Evolutionary conservation across 1,284 basidiomycete genomes (phyloP), one percentile per base, ranked within the genome.

Genomic region (Cystobasidium sp.): DNA sequence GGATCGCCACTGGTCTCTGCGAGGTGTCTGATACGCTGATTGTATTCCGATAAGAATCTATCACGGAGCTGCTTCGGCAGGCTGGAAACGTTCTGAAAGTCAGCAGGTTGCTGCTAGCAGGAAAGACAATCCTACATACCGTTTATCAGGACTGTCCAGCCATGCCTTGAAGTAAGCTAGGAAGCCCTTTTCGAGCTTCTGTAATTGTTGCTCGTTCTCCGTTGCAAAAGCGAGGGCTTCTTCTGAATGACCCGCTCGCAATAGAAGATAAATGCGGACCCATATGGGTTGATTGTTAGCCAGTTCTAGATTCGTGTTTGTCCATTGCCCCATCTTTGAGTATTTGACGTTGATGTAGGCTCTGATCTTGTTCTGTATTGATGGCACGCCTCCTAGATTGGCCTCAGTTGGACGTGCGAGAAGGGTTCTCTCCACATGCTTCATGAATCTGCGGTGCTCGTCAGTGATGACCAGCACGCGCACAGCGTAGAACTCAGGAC

Each of bases 261-360:
- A 85, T 9, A 99, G 87, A 83, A 92, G 94, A 84, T 93, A 99
- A 52, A 97, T 83, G 75, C 91, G 89, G 14, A 95, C 95, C 94
- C 94, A 99, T 16, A 98, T 80, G 6, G 94, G 93, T 78, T 91
- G 89, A 16, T 91, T 90, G 66, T 89, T 88, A 31, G 95, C 88
- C 67, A 93, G 85, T 90, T 97, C 93, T 73, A 94, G 89, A 69
- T 88, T 75, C 43, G 78, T 86, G 77, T 91, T 91, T 68, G 90
- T 88, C 90, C 94, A 94, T 78, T 91, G 89, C 46, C 91, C 90
- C 75, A 89, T 89, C 78, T 88, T 88, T 16, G 70, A 68, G 83
- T 90, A 92, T 76, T 88, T 85, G 61, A 95, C 88, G 47, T 91
- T 85, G 39, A 94, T 84, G 81, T 91, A 97, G 0, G 93, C 93